Evolutionary conservation across 1,139 yeast genomes (phyloP), one percentile per base, ranked within the genome.

Genomic region (Diutina pseudorugosa): DNA sequence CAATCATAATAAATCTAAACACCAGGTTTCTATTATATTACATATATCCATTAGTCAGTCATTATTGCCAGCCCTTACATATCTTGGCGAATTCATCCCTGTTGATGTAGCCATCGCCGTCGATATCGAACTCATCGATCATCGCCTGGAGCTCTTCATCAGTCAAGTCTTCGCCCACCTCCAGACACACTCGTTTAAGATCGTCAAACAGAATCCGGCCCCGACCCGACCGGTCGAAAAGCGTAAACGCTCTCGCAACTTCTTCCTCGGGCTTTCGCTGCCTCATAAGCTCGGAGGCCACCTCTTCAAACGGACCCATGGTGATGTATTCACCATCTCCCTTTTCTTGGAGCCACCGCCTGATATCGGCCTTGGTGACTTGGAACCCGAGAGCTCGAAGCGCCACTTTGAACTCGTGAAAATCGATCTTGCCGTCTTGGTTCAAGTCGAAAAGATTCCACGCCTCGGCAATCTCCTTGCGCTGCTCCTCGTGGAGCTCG

Each of bases 81-180:
- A 91, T 89, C 56, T 87, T 85, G 56, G 89, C 87, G 66, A 93
- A 94, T 70, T 94, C 99, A 57, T 89, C 93, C 62, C 88, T 94
- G 61, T 85, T 85, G 60, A 94, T 90, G 60, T 87, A 96, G 51
- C 98, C 98, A 65, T 94, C 98, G 57, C 88, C 96, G 65, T 94
- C 98, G 55, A 93, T 71, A 68, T 94, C 99, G 63, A 94, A 94
- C 67, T 93, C 98, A 57, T 91, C 97, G 58, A 94, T 93, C 98
- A 94, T 93, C 12, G 98, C 97, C 58, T 86, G 78, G 54, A 94
- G 73, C 62, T 94, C 98, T 55, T 90, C 96, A 58, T 93, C 98
- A 9, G 89, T 85, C 55, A 94, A 72, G 61, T 85, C 87, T 66
- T 94, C 98, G 1, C 97, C 97, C 56, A 94, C 71, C 59, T 93